Evolutionary conservation across 2,329 filamentous ascomycete genomes (phyloP).

Genomic region (Cryphonectria parasitica): DNA sequence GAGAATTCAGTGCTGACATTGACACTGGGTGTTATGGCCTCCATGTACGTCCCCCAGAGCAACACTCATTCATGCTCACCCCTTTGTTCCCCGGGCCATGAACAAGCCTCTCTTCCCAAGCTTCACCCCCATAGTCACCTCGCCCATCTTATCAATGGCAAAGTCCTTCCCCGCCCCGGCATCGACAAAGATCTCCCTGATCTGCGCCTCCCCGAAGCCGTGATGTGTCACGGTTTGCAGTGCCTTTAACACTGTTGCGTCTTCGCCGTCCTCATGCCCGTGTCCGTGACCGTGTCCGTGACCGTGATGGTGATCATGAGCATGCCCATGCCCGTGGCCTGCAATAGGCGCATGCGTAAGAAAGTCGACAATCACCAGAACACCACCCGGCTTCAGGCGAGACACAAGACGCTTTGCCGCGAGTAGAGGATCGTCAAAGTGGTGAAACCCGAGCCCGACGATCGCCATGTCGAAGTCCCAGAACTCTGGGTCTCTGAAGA

Average conservation of each 20-base stretch:
- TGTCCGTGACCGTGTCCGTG: not conserved
- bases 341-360: constrained; percentile 52
- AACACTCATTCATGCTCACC: constrained; percentile 27
- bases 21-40: too few relatives aligned
- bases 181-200: constrained; percentile 63
- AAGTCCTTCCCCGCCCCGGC: constrained; percentile 65
- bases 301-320: not conserved
- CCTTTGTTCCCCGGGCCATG: constrained; percentile 54
- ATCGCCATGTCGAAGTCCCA: constrained; percentile 70
- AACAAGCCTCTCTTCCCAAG: constrained; percentile 49
- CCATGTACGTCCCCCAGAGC: not conserved
- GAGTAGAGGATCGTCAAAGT: constrained; percentile 67
- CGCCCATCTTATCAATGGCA: constrained; percentile 53
- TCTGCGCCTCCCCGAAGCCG: constrained; percentile 65
- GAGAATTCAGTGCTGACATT: not conserved
- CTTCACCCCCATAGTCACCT: constrained; percentile 25
- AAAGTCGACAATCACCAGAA: constrained; percentile 71
- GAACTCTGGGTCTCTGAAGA: constrained; percentile 65
- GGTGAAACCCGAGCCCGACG: constrained; percentile 63
- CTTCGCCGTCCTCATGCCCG: constrained; percentile 6
- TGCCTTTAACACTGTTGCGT: constrained; percentile 24
- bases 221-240: constrained; percentile 63
- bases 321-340: not conserved
- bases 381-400: constrained; percentile 67
- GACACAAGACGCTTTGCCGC: constrained; percentile 62